phyloP scores from a whole-genome alignment of 2,329 filamentous ascomycete genomes.

The Anisogramma anomala region DNA sequence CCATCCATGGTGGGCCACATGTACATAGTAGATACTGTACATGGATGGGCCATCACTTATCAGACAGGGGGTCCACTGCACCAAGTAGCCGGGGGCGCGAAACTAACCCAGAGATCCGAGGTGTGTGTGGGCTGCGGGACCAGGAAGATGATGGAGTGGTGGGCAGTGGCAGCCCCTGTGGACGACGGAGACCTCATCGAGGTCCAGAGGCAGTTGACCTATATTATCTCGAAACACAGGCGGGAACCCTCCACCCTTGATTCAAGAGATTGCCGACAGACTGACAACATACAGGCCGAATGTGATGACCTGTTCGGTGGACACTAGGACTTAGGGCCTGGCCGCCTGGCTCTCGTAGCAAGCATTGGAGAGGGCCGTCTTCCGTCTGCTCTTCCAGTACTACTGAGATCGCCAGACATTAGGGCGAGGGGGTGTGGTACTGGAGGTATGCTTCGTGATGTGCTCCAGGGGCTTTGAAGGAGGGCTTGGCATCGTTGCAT shows the following conservation, averaged over 20 bases:
- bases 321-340: too few species aligned
- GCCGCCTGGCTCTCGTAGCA: too few species aligned
- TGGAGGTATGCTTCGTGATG: not conserved
- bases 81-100: conserved; percentile 12
- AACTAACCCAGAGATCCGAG: conserved; percentile 14
- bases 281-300: too few species aligned
- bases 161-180: not conserved
- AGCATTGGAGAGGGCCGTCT: too few species aligned
- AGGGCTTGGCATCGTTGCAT: too few species aligned
- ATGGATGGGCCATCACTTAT: conserved; percentile 12
- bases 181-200: not conserved
- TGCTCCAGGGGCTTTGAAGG: not conserved
- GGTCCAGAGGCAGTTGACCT: not conserved
- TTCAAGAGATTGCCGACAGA: too few species aligned
- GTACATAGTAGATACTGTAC: conserved; percentile 4
- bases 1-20: conserved; percentile 9
- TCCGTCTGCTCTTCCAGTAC: too few species aligned
- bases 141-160: conserved; percentile 11
- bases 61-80: conserved; percentile 9
- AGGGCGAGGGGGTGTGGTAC: too few species aligned
- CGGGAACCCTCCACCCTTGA: not conserved
- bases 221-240: too few species aligned
- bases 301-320: too few species aligned
- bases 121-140: conserved; percentile 14
- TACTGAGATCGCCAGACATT: too few species aligned